Base-by-base conservation (phyloP, 306 rosid genomes). In the Cicer chorassanicum region DNA sequence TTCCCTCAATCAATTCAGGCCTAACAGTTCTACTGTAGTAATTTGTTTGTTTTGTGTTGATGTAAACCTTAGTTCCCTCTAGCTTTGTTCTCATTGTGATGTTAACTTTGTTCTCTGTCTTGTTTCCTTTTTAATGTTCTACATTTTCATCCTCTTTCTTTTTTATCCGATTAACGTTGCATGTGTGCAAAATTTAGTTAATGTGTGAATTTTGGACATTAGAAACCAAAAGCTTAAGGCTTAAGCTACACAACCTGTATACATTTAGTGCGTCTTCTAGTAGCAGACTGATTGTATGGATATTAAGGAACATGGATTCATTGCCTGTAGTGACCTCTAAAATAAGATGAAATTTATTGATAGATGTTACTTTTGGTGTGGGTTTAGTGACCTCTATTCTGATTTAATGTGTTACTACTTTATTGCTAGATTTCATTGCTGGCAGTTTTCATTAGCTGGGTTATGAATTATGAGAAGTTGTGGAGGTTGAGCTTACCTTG, bases 401-500 rank as follows among this genome's bases (percentile, higher is more conserved):
- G 16, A 13, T 48, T 48, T 48, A 13, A 13, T 13, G 18, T 48
- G 54, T 1, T 13, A 48, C 54, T 48, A 48, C 8, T 48, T 18
- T 48, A 48, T 48, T 48, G 36, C 50, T 70, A n/a, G 2, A 60
- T 12, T 68, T 54, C 16, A 55, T n/a, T 16, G 21, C 21, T 48
- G 13, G 7, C 61, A 15, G 4, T 74, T 57, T 39, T 15, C 57
- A 15, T 36, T 73, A 14, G 51, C 61, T 24, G 24, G 9, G 53
- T 44, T 74, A 42, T 48, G 43, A 21, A 29, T 34, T 74, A 53
- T 40, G 43, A 45, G 12, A 44, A 38, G 19, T 62, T 73, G 1
- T 70, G 45, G 65, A 65, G 56, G n/a, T 49, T 68, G 70, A 46
- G 70, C 36, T 62, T 73, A 24, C 72, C 38, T 34, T 68, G 57